phyloP scores from a whole-genome alignment of 192 early-diverging fungal genomes.

The Backusella morwellensis region DNA sequence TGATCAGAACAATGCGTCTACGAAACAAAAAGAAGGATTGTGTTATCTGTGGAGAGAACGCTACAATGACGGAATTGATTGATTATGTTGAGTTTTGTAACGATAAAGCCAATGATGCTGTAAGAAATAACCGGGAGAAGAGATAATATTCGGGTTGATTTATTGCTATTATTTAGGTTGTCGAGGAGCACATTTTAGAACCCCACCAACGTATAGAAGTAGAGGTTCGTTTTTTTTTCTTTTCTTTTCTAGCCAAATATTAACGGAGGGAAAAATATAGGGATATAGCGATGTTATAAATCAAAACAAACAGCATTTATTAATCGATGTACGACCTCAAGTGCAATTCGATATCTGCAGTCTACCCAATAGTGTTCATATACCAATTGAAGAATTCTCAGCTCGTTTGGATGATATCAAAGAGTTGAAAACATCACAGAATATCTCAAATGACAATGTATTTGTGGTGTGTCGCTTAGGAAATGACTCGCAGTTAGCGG shows the following conservation, averaged over 20 bases:
- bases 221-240: background rate
- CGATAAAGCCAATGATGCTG: slow-evolving; percentile 72
- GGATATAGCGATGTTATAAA: slow-evolving; percentile 47
- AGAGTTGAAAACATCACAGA: slow-evolving; percentile 5
- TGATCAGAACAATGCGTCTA: slow-evolving; percentile 80
- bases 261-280: background rate
- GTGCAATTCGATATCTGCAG: slow-evolving; percentile 83
- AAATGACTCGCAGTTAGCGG: slow-evolving; percentile 89
- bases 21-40: slow-evolving; percentile 69
- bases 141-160: background rate
- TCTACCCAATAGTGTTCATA: slow-evolving; percentile 54
- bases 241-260: background rate
- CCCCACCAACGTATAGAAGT: slow-evolving; percentile 19
- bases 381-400: slow-evolving; percentile 55
- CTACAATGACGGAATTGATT: slow-evolving; percentile 76
- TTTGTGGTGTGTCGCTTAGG: slow-evolving; percentile 87
- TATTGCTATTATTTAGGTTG: background rate
- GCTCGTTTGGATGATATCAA: slow-evolving; percentile 44
- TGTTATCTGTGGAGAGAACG: slow-evolving; percentile 82
- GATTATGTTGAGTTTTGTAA: slow-evolving; percentile 95
- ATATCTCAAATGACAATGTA: slow-evolving; percentile 39
- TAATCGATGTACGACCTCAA: slow-evolving; percentile 89
- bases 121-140: slow-evolving; percentile 6
- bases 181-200: background rate
- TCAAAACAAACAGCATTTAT: slow-evolving; percentile 52